Conservation (phyloP, 2,329 filamentous ascomycete species). For the Xylaria sp. region DNA sequence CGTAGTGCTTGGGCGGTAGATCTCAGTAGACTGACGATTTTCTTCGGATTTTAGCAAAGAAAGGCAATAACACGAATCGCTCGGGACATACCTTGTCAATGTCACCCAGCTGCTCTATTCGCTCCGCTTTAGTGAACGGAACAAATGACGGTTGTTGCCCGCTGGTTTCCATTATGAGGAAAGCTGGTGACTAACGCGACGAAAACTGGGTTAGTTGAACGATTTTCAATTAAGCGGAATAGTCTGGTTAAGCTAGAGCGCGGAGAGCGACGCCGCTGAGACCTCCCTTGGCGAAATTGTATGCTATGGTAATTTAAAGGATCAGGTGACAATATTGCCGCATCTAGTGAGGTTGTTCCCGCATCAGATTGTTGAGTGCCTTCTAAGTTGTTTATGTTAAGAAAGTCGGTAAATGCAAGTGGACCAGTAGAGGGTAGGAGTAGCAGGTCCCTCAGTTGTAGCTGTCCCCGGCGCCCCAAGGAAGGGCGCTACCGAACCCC, state of each 20-base stretch:
- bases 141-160: conserved; percentile 51
- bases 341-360: not conserved
- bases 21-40: conserved; percentile 60
- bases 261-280: not conserved
- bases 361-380: not conserved
- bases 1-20: conserved; percentile 72
- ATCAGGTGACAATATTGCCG: not conserved
- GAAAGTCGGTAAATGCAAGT: not conserved
- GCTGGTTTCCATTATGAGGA: conserved; percentile 37
- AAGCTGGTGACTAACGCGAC: not conserved
- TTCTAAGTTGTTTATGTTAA: not conserved
- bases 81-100: conserved; percentile 72
- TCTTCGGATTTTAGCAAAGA: conserved; percentile 46
- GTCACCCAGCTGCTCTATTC: conserved; percentile 81
- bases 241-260: not conserved
- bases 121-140: conserved; percentile 78
- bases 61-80: not conserved
- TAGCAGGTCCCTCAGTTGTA: too few species aligned
- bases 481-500: too few species aligned
- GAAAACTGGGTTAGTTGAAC: not conserved
- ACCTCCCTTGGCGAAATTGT: not conserved
- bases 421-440: too few species aligned
- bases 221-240: not conserved
- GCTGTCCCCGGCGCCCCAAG: too few species aligned
- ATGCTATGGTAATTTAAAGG: not conserved